These are phyloP conservation scores for Blastobotrys americana DNA, from an alignment of 805 yeast genomes.

Conservation along the genomic window DNA sequence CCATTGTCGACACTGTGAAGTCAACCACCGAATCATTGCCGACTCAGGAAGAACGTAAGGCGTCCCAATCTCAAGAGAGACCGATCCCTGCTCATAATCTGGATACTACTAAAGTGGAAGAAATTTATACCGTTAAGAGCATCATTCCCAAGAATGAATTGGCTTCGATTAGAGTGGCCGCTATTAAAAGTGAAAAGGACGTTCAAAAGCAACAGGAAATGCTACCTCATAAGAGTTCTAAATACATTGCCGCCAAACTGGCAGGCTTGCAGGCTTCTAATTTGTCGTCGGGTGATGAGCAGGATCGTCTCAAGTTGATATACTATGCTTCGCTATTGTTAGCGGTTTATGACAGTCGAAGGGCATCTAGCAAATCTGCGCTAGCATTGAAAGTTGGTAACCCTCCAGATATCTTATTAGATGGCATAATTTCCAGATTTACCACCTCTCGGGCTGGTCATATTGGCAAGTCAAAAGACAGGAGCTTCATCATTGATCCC, in stretches of 20 bases:
- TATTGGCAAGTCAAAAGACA: conserved; percentile 67
- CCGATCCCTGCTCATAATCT: conserved; percentile 75
- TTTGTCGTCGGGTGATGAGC: conserved; percentile 40
- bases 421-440: conserved; percentile 64
- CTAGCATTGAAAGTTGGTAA: conserved; percentile 51
- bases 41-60: conserved; percentile 53
- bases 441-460: conserved; percentile 51
- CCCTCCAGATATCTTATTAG: conserved; percentile 68
- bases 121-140: conserved; percentile 65
- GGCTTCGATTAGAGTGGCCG: conserved; percentile 53
- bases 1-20: conserved; percentile 74
- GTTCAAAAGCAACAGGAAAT: conserved; percentile 44
- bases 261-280: conserved; percentile 19
- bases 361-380: conserved; percentile 51
- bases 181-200: conserved; percentile 47
- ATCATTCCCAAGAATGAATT: conserved; percentile 66
- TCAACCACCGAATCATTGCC: conserved; percentile 68
- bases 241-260: conserved; percentile 43
- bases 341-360: conserved; percentile 71
- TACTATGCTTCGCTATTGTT: conserved; percentile 73
- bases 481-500: conserved; percentile 78
- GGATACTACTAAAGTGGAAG: conserved; percentile 77
- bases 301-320: conserved; percentile 57
- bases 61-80: conserved; percentile 55
- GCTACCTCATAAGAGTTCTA: conserved; percentile 58